Base-by-base conservation (phyloP, 768 basidiomycete species). In the Russula brevipes region DNA sequence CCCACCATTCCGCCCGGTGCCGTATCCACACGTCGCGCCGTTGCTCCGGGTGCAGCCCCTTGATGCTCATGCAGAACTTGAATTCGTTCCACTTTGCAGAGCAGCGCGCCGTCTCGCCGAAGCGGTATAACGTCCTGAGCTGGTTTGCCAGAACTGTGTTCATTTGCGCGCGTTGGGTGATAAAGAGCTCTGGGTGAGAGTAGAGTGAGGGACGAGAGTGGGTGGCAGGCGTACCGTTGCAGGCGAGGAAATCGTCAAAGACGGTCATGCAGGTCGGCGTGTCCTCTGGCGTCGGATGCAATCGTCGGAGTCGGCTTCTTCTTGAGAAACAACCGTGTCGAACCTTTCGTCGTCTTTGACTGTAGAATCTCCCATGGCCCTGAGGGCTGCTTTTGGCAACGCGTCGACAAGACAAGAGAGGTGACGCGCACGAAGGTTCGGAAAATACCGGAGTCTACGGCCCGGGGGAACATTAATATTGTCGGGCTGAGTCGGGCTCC, bases 1-100 rank as follows among this genome's bases (percentile, higher is more conserved):
- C 93, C 96, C 94, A 97, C 94, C 94, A 95, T 72, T 95, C 92
- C 2, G 96, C 96, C 58, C 91, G 80, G 17, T 89, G 80, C 54
- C 79, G 81, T 60, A 98, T 85, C 95, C 94, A 99, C 4, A 84
- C 83, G 55, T 91, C 85, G 36, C 89, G 81, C 71, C 85, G 83
- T 69, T 86, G 82, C 60, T 94, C 93, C 16, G 86, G 85, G 57
- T 87, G 81, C 74, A 91, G 77, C 12, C 83, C 79, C 74, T 94
- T 96, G 64, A 89, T 76, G 64, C 85, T 87, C 78, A 96, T 78
- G 76, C 96, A 99, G 74, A 91, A 96, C 75, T 97, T 97, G 81
- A 96, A 95, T 69, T 96, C 94, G 61, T 92, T 87, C 71, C 87
- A 81, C 72, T 96, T 94, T 50, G 80, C 79, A 0, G 77, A 78